Evolutionary conservation across 371 early-diverging fungal genomes (phyloP).

Genomic region (Rhizopus sp.): DNA sequence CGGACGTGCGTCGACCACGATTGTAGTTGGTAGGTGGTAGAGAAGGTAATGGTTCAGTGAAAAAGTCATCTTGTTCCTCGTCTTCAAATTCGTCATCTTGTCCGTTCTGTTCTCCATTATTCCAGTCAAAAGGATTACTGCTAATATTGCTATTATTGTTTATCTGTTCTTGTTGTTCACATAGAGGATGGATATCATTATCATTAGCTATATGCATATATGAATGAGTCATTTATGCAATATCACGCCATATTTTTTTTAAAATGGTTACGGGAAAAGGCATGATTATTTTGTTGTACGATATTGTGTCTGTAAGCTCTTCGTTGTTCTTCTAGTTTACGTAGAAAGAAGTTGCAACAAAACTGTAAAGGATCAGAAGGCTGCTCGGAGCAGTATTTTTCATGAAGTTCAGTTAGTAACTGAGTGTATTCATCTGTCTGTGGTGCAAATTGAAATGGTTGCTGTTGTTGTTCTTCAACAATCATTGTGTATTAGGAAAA

Average conservation of each 20-base stretch:
- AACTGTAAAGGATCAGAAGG: constrained; percentile 87
- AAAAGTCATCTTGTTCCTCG: constrained; percentile 58
- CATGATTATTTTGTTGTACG: neutral
- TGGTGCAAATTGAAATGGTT: constrained; percentile 21
- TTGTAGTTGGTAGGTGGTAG: constrained; percentile 48
- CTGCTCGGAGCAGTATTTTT: constrained; percentile 38
- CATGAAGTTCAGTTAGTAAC: constrained; percentile 41
- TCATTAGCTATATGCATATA: constrained; percentile 9
- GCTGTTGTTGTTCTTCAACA: constrained; percentile 16
- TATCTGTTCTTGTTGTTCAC: constrained; percentile 10
- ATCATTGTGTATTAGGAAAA: constrained; percentile 11
- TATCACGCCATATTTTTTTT: too few species aligned
- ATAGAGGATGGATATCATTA: constrained; percentile 28
- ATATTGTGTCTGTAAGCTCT: constrained; percentile 26
- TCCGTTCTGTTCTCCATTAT: neutral
- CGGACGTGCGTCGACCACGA: constrained; percentile 87
- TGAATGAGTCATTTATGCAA: too few species aligned
- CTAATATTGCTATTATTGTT: neutral
- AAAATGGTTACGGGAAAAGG: neutral
- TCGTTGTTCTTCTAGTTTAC: constrained; percentile 76
- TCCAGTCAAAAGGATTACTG: neutral
- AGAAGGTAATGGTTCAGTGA: constrained; percentile 42
- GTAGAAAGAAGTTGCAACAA: constrained; percentile 87
- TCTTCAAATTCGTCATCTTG: constrained; percentile 56
- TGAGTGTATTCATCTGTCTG: constrained; percentile 47